Evolutionary conservation across 2,329 filamentous ascomycete species (phyloP).

Genomic region (Aspergillaceae sp.): DNA sequence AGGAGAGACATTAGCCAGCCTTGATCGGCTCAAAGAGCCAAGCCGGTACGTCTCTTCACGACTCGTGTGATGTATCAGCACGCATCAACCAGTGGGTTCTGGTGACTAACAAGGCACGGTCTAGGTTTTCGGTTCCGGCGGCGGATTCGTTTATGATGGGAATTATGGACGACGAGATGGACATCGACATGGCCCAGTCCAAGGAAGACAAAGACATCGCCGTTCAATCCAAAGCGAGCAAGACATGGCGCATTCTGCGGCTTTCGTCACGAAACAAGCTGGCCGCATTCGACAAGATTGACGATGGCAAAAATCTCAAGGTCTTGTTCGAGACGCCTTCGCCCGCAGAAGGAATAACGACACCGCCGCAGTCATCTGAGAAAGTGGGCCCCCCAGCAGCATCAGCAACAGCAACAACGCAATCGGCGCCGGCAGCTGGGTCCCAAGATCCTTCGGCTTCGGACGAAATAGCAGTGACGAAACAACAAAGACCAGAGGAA

Average conservation of each 20-base stretch:
- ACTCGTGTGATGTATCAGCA: background rate
- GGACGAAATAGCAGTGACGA: background rate
- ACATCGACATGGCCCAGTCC: conserved; percentile 69
- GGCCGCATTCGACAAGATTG: conserved; percentile 74
- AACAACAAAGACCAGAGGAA: too few relatives aligned
- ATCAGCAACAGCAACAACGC: background rate
- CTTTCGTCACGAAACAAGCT: conserved; percentile 68
- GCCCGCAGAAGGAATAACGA: conserved; percentile 4
- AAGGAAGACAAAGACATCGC: conserved; percentile 51
- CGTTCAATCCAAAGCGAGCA: conserved; percentile 70
- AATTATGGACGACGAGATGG: conserved; percentile 72
- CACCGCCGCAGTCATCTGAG: conserved; percentile 3
- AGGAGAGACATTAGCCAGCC: conserved; percentile 49
- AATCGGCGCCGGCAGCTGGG: too few relatives aligned
- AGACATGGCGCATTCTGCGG: conserved; percentile 81
- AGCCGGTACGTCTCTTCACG: conserved; percentile 37
- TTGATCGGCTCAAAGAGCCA: conserved; percentile 61
- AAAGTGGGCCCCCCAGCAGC: background rate
- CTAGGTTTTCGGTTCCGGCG: conserved; percentile 59
- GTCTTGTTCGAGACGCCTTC: conserved; percentile 36
- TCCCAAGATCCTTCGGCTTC: too few relatives aligned
- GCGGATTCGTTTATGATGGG: conserved; percentile 62
- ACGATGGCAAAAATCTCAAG: conserved; percentile 64
- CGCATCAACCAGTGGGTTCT: background rate
- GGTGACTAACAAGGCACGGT: conserved; percentile 7